phyloP scores from a whole-genome alignment of 2,329 filamentous ascomycete genomes.

The Neofusicoccum kwambonambiense region DNA sequence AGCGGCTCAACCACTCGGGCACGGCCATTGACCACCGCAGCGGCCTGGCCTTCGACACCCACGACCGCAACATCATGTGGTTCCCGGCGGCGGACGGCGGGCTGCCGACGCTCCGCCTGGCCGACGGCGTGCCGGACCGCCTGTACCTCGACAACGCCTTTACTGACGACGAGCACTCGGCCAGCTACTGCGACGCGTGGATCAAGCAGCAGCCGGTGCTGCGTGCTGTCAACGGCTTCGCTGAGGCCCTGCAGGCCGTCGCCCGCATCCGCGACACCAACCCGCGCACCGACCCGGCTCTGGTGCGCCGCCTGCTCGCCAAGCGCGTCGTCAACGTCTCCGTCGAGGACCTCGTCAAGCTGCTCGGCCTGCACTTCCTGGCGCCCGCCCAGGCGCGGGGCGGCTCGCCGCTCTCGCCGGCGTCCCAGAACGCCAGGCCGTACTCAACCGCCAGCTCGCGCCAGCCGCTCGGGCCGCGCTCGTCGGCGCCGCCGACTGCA shows the following conservation, averaged over 20 bases:
- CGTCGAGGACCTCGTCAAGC: conserved; percentile 2
- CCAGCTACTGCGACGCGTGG: not conserved
- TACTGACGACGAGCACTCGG: not conserved
- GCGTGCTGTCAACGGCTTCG: not conserved
- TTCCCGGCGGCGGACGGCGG: not conserved
- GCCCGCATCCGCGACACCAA: not conserved
- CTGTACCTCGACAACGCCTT: conserved; percentile 1
- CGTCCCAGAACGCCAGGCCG: not conserved
- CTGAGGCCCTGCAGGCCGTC: not conserved
- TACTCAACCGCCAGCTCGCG: not conserved
- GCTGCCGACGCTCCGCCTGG: conserved; percentile 2
- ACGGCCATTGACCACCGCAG: conserved; percentile 9
- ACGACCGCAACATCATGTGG: conserved; percentile 14
- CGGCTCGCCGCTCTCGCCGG: not conserved
- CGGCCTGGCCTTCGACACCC: not conserved
- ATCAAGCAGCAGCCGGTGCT: not conserved
- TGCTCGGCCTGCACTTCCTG: conserved; percentile 1
- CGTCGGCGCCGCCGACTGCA: not conserved
- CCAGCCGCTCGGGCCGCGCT: not conserved
- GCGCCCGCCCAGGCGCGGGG: not conserved
- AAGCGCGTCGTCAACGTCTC: conserved; percentile 7
- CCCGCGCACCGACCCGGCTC: not conserved
- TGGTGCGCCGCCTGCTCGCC: not conserved
- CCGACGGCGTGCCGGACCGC: not conserved
- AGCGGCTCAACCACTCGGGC: conserved; percentile 7